Evolutionary conservation across 2,329 filamentous ascomycete genomes (phyloP), one percentile per base, ranked within the genome.

Genomic region (Xylaria sp.): DNA sequence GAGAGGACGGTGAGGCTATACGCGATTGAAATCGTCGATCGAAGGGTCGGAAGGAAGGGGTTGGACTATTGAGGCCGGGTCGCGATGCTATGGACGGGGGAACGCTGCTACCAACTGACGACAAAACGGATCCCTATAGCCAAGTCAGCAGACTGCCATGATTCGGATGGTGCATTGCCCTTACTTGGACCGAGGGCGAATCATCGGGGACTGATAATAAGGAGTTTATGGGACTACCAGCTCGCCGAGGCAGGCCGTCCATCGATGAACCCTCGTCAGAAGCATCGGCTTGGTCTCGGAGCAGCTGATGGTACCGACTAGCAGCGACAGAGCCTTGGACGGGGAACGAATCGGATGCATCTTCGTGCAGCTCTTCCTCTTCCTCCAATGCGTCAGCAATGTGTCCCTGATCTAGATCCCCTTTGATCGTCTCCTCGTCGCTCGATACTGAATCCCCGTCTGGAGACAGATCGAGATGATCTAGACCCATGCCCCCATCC

Each of bases 21-120:
- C 94, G 90, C 18, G 95, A 95, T 78, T 97, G 94, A 80, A 99
- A 99, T 64, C 96, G 90, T 71, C 93, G 90, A 78, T 99, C 96
- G 79, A 99, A 99, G 4, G 96, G 95, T 76, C 95, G 90, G 75
- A 97, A 91, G 18, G 93, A 94, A 23, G 92, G 92, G 18, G 91
- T 93, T 15, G 93, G 90, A 73, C 91, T 93, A 71, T 81, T 82
- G 45, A 91, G 80, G 68, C 89, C 86, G 23, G 89, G 86, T 66
- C 91, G 86, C 18, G 91, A 90, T 72, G 89, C 89, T 67, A 90
- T 84, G 41, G 91, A 90, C 4, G 90, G 89, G 32, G 93, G 85
- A 43, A 91, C 83, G 75, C 91, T 93, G 80, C 93, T 94, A 43
- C 89, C 87, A n/a, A 90, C 89, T 5, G 93, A 89, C 30, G 87